Base-by-base conservation (phyloP, 192 early-diverging fungal genomes). In the Coemansia sp. region DNA sequence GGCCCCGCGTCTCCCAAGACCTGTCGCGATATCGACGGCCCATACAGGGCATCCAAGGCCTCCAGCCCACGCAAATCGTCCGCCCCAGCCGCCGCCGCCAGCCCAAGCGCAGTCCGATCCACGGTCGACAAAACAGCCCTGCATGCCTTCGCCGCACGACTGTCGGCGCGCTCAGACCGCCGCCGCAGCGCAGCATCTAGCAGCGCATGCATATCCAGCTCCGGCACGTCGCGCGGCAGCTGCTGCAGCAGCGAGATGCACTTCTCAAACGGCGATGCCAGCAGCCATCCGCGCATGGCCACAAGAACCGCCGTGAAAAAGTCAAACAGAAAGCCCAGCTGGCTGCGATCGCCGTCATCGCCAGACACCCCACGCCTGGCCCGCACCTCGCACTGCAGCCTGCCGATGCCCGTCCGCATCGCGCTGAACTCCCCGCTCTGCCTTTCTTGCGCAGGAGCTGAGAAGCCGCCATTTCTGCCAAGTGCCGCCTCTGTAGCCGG, bases 301-400 rank as follows among this genome's bases (percentile, higher is more conserved):
- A 87, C 67, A 11, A 91, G 68, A 86, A 92, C 90, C 1, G 91
- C 87, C 7, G 83, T 82, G 40, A 82, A 81, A 74, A 91, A 89
- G 55, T 92, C 89, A 23, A 89, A 70, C 47, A 92, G 66, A 75
- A 92, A 89, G 33, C 87, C 86, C 68, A 88, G 83, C 15, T 75
- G 63, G 52, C 37, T 61, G 1, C 40, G 19, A 42, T 61, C 62
- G 6, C 44, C 61, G 9, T 60, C 81, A 22, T 70, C 68, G 34
- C 82, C 78, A 41, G 65, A 68, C 15, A 38, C n/a, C n/a, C 59
- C 52, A 10, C 14, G 38, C 2, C 13, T 7, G 41, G 61, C 28
- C 15, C 59, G 65, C 41, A 68, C 59, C 9, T 58, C 59, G 53
- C 65, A 60, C 61, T 60, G 71, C 75, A 56, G 54, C 55, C 61